phyloP scores from a whole-genome alignment of 257 asterid species.

The Forsythia viridissima region DNA sequence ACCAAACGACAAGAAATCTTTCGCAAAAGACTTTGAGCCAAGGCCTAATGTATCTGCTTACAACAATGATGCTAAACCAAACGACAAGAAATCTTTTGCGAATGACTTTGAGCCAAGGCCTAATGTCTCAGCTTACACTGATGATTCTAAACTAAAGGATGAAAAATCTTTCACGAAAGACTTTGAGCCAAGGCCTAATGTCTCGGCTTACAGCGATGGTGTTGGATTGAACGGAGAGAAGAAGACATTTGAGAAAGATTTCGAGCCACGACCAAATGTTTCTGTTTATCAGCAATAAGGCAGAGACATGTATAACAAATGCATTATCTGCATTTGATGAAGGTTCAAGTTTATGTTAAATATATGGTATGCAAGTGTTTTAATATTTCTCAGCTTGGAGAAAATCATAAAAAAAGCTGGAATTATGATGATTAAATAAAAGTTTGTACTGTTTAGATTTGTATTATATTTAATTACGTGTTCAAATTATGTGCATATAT shows the following conservation, averaged over 20 bases:
- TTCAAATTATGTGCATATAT: neutral
- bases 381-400: neutral
- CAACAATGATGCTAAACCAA: neutral
- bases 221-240: neutral
- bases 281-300: neutral
- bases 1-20: neutral
- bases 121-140: neutral
- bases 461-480: neutral
- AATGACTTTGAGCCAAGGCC: slow-evolving; percentile 33
- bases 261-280: slow-evolving; percentile 16
- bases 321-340: neutral
- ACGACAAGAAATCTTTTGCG: neutral
- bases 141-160: neutral
- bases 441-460: neutral
- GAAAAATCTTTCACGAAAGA: slow-evolving; percentile 3
- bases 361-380: neutral
- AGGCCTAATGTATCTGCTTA: slow-evolving; percentile 23
- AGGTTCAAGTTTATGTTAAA: neutral
- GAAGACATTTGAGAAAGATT: neutral
- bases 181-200: slow-evolving; percentile 39
- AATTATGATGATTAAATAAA: neutral
- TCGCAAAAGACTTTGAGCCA: slow-evolving; percentile 19
- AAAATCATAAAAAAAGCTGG: too few relatives aligned
- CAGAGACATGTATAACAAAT: neutral
- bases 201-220: slow-evolving; percentile 16